Evolutionary conservation across 768 basidiomycete species (phyloP), one percentile per base, ranked within the genome.

Genomic region (Cystofilobasidium capitatum): DNA sequence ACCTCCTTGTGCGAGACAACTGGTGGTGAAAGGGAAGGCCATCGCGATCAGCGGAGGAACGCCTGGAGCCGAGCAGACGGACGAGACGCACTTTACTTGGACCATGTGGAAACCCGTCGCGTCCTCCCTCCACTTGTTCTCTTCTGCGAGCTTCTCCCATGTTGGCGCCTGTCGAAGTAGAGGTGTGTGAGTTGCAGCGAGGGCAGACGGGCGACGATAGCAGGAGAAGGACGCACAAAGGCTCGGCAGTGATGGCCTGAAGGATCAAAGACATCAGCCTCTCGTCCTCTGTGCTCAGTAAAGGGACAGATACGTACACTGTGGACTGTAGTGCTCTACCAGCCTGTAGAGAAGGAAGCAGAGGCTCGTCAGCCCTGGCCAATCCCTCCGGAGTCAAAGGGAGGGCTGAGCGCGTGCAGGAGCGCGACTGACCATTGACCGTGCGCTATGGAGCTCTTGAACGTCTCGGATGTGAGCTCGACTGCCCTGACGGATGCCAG

Each of bases 271-370:
- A 13, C 3, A 29, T 10, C 29, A 58, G 33, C 22, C 37, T 29
- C 20, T 45, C 22, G 7, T 4, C 31, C 13, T 60, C 57, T 17
- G 45, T 13, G 16, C 7, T 6, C 24, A 20, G 40, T 16, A 47
- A 14, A 49, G 4, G 22, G n/a, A 14, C n/a, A 5, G 8, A 35
- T 1, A 68, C 66, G 26, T 37, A 76, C 92, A 96, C 73, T 85
- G 86, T 0, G 92, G 92, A 0, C 89, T 91, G 75, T 84, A 96
- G 76, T 88, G 87, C 72, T 94, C 91, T 58, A 94, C 79, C 67
- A 93, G 85, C 85, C 85, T 80, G 63, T 13, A 61, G 26, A 33
- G 7, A 26, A 20, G 36, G 2, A 9, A 42, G n/a, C 5, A 22
- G 24, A 2, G 17, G 13, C 26, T 13, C 16, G 36, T 59, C 40